Conservation (phyloP, 139 green algal genomes). For the Picochlorum sp. region DNA sequence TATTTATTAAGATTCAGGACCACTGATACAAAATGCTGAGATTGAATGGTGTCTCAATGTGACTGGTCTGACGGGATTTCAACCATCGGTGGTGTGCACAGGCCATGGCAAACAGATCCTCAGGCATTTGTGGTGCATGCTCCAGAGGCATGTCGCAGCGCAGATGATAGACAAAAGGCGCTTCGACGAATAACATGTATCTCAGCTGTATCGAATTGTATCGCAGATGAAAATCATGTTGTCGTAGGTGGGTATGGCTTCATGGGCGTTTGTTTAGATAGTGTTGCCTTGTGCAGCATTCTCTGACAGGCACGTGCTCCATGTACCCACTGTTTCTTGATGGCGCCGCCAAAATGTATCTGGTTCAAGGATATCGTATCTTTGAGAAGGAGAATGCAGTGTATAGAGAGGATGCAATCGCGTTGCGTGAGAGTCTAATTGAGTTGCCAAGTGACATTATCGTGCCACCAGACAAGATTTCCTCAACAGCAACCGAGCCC, state of each 20-base stretch:
- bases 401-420: not conserved
- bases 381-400: not conserved
- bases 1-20: not conserved
- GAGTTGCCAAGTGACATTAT: too few relatives aligned
- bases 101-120: not conserved
- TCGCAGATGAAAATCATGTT: not conserved
- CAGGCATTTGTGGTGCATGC: not conserved
- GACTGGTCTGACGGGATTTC: slow-evolving; percentile 3
- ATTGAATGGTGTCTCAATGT: slow-evolving; percentile 6
- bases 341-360: slow-evolving; percentile 14
- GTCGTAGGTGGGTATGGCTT: slow-evolving; percentile 14
- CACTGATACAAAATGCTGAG: not conserved
- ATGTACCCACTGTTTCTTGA: slow-evolving; percentile 18
- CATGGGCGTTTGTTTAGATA: slow-evolving; percentile 12
- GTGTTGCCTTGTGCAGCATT: slow-evolving; percentile 12
- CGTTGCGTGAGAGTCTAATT: too few relatives aligned
- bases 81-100: not conserved
- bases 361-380: slow-evolving; percentile 9
- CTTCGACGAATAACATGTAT: not conserved
- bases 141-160: not conserved
- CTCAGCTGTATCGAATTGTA: slow-evolving; percentile 4
- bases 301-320: slow-evolving; percentile 9
- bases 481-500: too few relatives aligned
- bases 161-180: not conserved
- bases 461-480: too few relatives aligned